phyloP scores from a whole-genome alignment of 169 alveolate species.

The Cryptosporidium ubiquitum region DNA sequence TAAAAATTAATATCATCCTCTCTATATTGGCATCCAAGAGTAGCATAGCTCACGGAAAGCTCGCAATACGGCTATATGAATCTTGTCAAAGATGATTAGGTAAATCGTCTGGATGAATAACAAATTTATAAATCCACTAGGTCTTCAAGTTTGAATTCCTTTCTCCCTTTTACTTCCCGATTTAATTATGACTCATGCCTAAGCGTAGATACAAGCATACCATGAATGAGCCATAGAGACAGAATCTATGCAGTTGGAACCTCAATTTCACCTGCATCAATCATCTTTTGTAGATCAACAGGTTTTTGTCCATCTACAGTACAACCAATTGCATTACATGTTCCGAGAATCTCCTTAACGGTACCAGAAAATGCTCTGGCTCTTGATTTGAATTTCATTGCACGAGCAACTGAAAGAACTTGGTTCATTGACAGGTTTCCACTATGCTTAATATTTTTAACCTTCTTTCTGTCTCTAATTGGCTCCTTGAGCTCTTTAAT shows the following conservation, averaged over 20 bases:
- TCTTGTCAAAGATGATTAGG: background rate
- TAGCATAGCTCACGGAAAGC: background rate
- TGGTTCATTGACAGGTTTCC: slow-evolving; percentile 96
- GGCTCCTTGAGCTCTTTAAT: slow-evolving; percentile 96
- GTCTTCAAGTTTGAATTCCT: background rate
- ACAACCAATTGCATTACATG: slow-evolving; percentile 97
- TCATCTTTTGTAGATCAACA: slow-evolving; percentile 86
- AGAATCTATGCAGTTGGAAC: slow-evolving; percentile 79
- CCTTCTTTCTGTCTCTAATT: slow-evolving; percentile 95
- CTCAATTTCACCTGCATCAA: slow-evolving; percentile 90
- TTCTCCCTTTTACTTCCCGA: background rate
- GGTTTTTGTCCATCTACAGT: slow-evolving; percentile 96
- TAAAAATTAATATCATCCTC: slow-evolving; percentile 7
- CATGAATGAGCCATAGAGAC: background rate
- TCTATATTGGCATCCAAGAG: background rate
- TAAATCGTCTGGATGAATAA: background rate
- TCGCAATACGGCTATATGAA: background rate
- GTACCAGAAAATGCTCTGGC: slow-evolving; percentile 94
- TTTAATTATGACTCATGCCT: background rate
- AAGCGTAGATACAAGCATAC: background rate
- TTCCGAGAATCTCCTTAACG: slow-evolving; percentile 96
- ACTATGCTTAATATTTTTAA: slow-evolving; percentile 93
- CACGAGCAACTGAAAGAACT: slow-evolving; percentile 91
- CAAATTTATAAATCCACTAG: no score
- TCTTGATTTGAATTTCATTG: slow-evolving; percentile 90